Evolutionary conservation across 768 basidiomycete species (phyloP), one percentile per base, ranked within the genome.

Genomic region (Sporobolomyces pararoseus): DNA sequence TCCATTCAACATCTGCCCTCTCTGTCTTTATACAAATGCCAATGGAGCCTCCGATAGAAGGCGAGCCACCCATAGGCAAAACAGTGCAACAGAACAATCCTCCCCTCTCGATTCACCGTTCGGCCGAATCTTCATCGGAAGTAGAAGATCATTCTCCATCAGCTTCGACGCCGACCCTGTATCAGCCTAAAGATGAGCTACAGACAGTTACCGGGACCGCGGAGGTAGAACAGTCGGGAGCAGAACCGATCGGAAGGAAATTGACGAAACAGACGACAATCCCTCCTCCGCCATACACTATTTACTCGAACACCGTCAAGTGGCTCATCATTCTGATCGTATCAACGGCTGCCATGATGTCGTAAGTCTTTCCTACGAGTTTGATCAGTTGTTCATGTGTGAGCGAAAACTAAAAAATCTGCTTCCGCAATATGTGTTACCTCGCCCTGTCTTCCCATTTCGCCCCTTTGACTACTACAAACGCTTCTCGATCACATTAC

Each of bases 261-360:
- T 49, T 14, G 29, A n/a, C 39, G 39, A 42, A n/a, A 19, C 27
- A 14, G 32, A 44, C 21, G 51, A n/a, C n/a, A 37, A 21, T 23
- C 32, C 2, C 55, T 17, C 13, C 55, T 54, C 58, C 58, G 6
- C 69, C 70, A 4, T 71, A 71, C 55, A 59, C 65, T 0, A 64
- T 71, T 34, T 37, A 66, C 44, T 52, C 54, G 34, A 25, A 53
- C 1, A 0, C 23, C 7, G 50, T 66, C 44, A 46, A 62, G 7
- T 71, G 65, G 66, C 58, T 67, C 55, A 67, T 71, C 62, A 51
- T 71, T 21, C 10, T 19, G 7, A 49, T 71, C 44, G 70, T 71
- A 17, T 37, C 70, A 1, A 25, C 66, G 3, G 70, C 70, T 3
- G 70, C 39, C 14, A 61, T 71, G 19, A 66, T 71, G 54, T 66